Evolutionary conservation across 2,329 filamentous ascomycete genomes (phyloP).

Genomic region (Penicillium olsonii): DNA sequence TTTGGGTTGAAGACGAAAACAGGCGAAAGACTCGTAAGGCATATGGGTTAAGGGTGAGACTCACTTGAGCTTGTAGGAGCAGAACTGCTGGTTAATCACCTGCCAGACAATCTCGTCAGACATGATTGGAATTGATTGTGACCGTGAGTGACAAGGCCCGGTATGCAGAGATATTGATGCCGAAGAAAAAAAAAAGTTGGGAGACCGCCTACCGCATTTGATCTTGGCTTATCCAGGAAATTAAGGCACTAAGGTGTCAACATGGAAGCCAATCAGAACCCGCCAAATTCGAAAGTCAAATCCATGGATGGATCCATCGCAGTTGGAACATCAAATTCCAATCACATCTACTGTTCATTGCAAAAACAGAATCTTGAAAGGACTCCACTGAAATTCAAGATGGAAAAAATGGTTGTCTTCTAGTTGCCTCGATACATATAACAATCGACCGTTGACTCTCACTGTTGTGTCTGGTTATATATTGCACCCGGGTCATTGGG

Average conservation of each 20-base stretch:
- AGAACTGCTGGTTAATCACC: constrained; percentile 94
- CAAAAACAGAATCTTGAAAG: too few relatives aligned
- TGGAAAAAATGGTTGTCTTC: too few relatives aligned
- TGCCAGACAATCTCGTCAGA: constrained; percentile 98
- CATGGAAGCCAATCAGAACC: not conserved
- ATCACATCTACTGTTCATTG: too few relatives aligned
- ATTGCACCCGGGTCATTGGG: too few relatives aligned
- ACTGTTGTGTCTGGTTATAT: too few relatives aligned
- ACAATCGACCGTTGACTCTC: too few relatives aligned
- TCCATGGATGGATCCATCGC: too few relatives aligned
- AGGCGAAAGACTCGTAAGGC: constrained; percentile 5
- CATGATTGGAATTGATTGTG: constrained; percentile 38
- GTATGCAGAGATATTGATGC: constrained; percentile 19
- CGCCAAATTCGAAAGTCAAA: not conserved
- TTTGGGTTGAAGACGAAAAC: constrained; percentile 2
- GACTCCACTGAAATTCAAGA: too few relatives aligned
- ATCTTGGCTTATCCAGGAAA: not conserved
- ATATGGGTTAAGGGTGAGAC: constrained; percentile 27
- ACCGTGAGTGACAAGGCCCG: constrained; percentile 8
- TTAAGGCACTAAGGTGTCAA: not conserved
- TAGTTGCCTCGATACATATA: too few relatives aligned
- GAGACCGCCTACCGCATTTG: not conserved
- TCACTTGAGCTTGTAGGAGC: constrained; percentile 90
- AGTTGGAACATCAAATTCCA: not conserved
- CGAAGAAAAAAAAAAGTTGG: constrained; percentile 36